Conservation (phyloP, 116 monocot genomes). For the Thalassia testudinum region DNA sequence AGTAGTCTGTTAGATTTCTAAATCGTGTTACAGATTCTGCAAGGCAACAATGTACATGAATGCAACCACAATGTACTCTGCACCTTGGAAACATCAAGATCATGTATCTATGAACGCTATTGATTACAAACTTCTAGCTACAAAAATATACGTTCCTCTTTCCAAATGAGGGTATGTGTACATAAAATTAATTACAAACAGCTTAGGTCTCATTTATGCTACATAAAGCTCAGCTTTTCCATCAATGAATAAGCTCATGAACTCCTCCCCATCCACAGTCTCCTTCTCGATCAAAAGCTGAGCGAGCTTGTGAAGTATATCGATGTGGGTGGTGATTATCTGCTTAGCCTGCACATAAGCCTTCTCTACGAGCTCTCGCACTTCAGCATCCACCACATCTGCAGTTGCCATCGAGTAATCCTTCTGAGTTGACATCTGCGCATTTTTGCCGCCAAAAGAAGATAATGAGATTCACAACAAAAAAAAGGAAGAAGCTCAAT, state of each 20-base stretch:
- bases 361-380: constrained; percentile 85
- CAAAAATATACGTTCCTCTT: too few species aligned
- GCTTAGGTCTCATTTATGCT: constrained; percentile 16
- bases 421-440: constrained; percentile 91
- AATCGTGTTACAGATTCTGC: too few species aligned
- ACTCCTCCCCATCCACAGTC: constrained; percentile 94
- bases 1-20: too few species aligned
- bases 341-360: constrained; percentile 70
- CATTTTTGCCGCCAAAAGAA: neutral
- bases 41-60: too few species aligned
- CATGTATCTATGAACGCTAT: too few species aligned
- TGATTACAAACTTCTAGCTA: too few species aligned
- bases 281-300: constrained; percentile 97
- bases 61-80: too few species aligned
- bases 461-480: neutral
- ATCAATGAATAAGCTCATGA: constrained; percentile 99
- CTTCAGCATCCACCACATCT: constrained; percentile 91
- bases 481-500: neutral
- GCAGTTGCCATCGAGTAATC: constrained; percentile 99
- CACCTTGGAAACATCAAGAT: too few species aligned
- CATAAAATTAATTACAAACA: too few species aligned
- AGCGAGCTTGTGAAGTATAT: constrained; percentile 94
- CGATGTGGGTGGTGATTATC: constrained; percentile 71
- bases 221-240: constrained; percentile 90
- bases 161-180: too few species aligned